Evolutionary conservation across 2,329 filamentous ascomycete genomes (phyloP).

Genomic region (Alternaria sp.): DNA sequence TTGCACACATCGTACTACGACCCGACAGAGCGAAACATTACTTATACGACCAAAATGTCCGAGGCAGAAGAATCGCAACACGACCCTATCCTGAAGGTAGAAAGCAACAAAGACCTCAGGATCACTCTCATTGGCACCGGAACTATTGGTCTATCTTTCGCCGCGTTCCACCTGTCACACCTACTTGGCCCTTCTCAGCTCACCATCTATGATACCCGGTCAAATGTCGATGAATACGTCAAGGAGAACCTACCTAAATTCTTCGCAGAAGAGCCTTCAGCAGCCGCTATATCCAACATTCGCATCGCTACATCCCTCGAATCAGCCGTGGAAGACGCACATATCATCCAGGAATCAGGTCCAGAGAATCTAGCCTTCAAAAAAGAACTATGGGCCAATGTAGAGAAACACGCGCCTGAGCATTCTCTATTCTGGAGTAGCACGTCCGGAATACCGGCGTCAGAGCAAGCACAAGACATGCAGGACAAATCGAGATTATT

Average conservation of each 20-base stretch:
- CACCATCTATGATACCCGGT: conserved; percentile 61
- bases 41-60: conserved; percentile 16
- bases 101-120: conserved; percentile 22
- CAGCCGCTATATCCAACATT: conserved; percentile 45
- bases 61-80: conserved; percentile 1
- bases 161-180: conserved; percentile 61
- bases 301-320: conserved; percentile 42
- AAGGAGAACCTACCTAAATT: conserved; percentile 54
- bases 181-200: conserved; percentile 51
- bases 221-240: conserved; percentile 58
- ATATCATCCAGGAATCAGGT: conserved; percentile 67
- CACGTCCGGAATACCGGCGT: conserved; percentile 66
- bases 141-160: conserved; percentile 65
- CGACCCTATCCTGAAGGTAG: background rate
- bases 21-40: background rate
- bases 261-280: conserved; percentile 33
- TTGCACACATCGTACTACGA: background rate
- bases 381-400: conserved; percentile 59
- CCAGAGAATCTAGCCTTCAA: conserved; percentile 65
- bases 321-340: conserved; percentile 56
- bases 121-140: conserved; percentile 57
- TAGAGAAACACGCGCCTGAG: conserved; percentile 57
- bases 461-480: conserved; percentile 57
- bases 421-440: conserved; percentile 64
- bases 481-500: conserved; percentile 57